Percentiles rank a stretch among this genome's conserved stretches.
These are phyloP conservation scores for Blakeslea trispora DNA, from an alignment of 371 early-diverging fungal genomes.

Conservation along the genomic window DNA sequence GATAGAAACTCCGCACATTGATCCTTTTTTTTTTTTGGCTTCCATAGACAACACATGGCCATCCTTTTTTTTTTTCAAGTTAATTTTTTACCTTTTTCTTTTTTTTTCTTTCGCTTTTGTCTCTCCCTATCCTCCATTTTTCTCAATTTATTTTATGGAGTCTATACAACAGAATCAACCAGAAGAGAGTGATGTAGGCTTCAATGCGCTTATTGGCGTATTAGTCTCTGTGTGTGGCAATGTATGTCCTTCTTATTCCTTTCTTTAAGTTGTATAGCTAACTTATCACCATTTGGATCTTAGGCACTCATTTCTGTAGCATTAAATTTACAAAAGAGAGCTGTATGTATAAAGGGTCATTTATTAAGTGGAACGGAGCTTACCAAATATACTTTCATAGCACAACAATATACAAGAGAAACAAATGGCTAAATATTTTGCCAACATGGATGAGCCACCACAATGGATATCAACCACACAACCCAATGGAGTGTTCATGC, in stretches of 20 bases:
- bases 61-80: too few relatives aligned
- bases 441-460: conserved; percentile 49
- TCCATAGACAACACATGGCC: too few relatives aligned
- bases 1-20: too few relatives aligned
- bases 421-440: conserved; percentile 48
- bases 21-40: too few relatives aligned
- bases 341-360: conserved; percentile 37
- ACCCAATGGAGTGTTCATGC: conserved; percentile 34
- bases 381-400: conserved; percentile 18
- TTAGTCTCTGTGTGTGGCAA: conserved; percentile 65
- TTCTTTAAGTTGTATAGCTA: background rate
- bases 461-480: conserved; percentile 37
- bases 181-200: conserved; percentile 25
- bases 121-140: background rate
- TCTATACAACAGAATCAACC: background rate
- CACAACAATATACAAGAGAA: conserved; percentile 51
- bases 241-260: conserved; percentile 36
- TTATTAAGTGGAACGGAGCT: conserved; percentile 4
- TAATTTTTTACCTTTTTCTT: background rate
- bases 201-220: conserved; percentile 65
- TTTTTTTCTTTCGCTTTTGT: background rate
- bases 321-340: conserved; percentile 71
- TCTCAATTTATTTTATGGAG: too few relatives aligned
- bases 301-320: conserved; percentile 71
- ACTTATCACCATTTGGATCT: background rate